Evolutionary conservation across 1,284 basidiomycete species (phyloP).

Genomic region (Taiwanofungus camphoratus): DNA sequence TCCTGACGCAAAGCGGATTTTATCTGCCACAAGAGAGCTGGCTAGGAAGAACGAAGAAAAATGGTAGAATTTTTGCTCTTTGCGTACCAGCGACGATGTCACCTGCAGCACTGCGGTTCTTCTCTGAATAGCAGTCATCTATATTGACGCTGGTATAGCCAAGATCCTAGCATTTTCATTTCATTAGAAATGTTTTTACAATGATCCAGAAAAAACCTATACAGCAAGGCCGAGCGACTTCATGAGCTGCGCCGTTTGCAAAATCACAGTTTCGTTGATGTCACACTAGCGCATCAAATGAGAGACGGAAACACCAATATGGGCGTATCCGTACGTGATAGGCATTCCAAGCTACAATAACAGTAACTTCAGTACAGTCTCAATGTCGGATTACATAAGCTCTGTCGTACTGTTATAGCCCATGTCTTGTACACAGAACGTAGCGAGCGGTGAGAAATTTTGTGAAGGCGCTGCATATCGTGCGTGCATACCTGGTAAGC

Average conservation of each 20-base stretch:
- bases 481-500: conserved; percentile 4
- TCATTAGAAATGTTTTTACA: neutral
- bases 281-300: conserved; percentile 25
- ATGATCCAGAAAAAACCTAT: neutral
- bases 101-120: conserved; percentile 28
- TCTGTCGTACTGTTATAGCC: conserved; percentile 9
- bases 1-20: conserved; percentile 33
- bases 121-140: conserved; percentile 37
- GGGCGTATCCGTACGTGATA: conserved; percentile 5
- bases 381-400: neutral
- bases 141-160: conserved; percentile 35
- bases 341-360: conserved; percentile 9
- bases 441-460: neutral
- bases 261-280: conserved; percentile 31
- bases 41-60: neutral
- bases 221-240: conserved; percentile 30
- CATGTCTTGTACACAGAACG: conserved; percentile 3
- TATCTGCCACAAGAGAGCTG: conserved; percentile 17
- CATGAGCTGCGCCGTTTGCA: conserved; percentile 31
- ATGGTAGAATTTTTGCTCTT: neutral
- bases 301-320: neutral
- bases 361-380: neutral
- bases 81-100: conserved; percentile 28
- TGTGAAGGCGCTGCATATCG: neutral
- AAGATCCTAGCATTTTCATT: conserved; percentile 25